Base-by-base conservation (phyloP, 164 flowering plant species). In the Magnolia kwangsiensis region DNA sequence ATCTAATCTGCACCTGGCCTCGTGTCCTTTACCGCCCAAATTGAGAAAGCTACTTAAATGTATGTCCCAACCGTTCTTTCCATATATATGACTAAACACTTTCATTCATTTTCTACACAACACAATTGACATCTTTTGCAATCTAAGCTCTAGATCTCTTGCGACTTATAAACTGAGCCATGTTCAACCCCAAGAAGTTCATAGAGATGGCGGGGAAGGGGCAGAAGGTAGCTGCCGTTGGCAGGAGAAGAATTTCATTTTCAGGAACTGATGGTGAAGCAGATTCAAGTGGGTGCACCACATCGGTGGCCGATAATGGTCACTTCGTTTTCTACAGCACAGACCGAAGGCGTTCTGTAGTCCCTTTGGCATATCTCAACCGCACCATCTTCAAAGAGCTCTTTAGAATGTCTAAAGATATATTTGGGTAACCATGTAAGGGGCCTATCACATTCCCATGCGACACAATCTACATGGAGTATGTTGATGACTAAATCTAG, bases 401-500 rank as follows among this genome's bases (percentile, higher is more conserved):
- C 2, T 61, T 86, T 7, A 78, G 68, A 37, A 76, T 84, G 79
- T 74, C 86, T 24, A 81, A 74, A 71, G 85, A 80, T 49, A 81
- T 76, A 73, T 80, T 76, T 51, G 85, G 85, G n/a, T 21, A 80
- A 51, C 67, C 80, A 18, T 51, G 59, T n/a, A 18, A 76, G 49
- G 79, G 82, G 11, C 78, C 81, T 18, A 81, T 83, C 50, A 81
- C 70, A 45, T 59, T 83, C 72, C 83, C 80, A 1, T 83, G 78
- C 13, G 79, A 77, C 23, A 74, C 79, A 3, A 67, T 55, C 11
- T 77, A 73, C 73, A 64, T 82, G 79, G 83, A 82, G 2, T n/a
- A n/a, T n/a, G n/a, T n/a, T n/a, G n/a, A n/a, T n/a, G n/a, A n/a
- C n/a, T n/a, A n/a, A n/a, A n/a, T n/a, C n/a, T n/a, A n/a, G n/a